Conservation (phyloP, 1,284 basidiomycete species). For the Coniferiporia sulphurascens region DNA sequence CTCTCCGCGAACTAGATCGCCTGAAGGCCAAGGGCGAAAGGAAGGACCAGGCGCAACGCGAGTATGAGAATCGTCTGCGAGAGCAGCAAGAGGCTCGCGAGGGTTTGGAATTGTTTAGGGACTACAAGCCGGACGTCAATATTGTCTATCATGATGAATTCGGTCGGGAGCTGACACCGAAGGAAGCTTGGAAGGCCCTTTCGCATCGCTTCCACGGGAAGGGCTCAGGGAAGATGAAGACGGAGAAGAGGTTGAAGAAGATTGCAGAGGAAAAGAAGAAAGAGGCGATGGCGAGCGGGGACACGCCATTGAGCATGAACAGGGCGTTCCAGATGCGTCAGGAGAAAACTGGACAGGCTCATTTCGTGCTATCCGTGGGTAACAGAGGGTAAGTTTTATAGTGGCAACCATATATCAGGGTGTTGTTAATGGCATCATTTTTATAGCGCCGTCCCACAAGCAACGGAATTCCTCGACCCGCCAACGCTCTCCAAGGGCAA, state of each 20-base stretch:
- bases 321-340: slow-evolving; percentile 86
- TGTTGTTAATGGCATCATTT: slow-evolving; percentile 16
- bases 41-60: slow-evolving; percentile 91
- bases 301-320: slow-evolving; percentile 91
- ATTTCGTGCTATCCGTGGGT: slow-evolving; percentile 90
- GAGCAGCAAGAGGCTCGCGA: slow-evolving; percentile 90
- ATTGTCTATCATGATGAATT: slow-evolving; percentile 97
- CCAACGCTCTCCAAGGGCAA: slow-evolving; percentile 71
- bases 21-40: slow-evolving; percentile 71
- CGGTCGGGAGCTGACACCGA: slow-evolving; percentile 83
- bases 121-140: slow-evolving; percentile 96
- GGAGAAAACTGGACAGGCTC: slow-evolving; percentile 88
- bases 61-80: slow-evolving; percentile 89
- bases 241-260: slow-evolving; percentile 89
- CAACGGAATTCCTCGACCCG: slow-evolving; percentile 68
- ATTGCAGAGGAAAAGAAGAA: slow-evolving; percentile 92
- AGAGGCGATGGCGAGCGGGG: slow-evolving; percentile 85
- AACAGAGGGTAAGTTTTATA: slow-evolving; percentile 73
- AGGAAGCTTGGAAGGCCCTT: slow-evolving; percentile 96
- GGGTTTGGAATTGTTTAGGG: slow-evolving; percentile 79
- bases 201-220: slow-evolving; percentile 97
- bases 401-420: background rate
- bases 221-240: slow-evolving; percentile 90
- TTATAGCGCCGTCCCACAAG: slow-evolving; percentile 73
- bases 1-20: slow-evolving; percentile 77